phyloP scores from a whole-genome alignment of 306 rosid genomes.

The Purshia tridentata region DNA sequence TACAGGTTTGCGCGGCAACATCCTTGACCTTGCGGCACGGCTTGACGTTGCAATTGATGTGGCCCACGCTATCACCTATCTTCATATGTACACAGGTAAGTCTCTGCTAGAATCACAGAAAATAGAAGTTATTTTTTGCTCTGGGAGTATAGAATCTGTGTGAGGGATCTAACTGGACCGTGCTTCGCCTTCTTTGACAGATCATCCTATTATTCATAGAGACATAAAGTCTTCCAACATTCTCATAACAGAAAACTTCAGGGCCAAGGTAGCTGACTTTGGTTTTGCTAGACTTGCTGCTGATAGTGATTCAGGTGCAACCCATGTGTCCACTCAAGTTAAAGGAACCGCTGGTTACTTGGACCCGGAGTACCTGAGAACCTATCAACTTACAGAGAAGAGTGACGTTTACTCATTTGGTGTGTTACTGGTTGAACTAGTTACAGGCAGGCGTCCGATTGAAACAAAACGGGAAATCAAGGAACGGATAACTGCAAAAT shows the following conservation, averaged over 20 bases:
- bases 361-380: slow-evolving; percentile 95
- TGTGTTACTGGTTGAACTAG: slow-evolving; percentile 82
- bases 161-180: slow-evolving; percentile 24
- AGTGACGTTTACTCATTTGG: slow-evolving; percentile 99
- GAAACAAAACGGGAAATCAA: slow-evolving; percentile 75
- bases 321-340: slow-evolving; percentile 92
- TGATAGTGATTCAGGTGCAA: slow-evolving; percentile 81
- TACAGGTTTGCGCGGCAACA: slow-evolving; percentile 64
- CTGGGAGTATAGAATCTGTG: slow-evolving; percentile 5
- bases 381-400: slow-evolving; percentile 90
- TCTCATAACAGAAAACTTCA: slow-evolving; percentile 68
- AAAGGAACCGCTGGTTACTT: slow-evolving; percentile 99
- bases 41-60: slow-evolving; percentile 92
- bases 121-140: not conserved
- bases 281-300: slow-evolving; percentile 93
- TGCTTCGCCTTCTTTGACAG: slow-evolving; percentile 39
- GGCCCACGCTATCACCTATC: slow-evolving; percentile 95
- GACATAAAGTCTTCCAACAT: slow-evolving; percentile 96
- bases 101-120: slow-evolving; percentile 1
- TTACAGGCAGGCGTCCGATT: slow-evolving; percentile 95
- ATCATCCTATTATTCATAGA: slow-evolving; percentile 93
- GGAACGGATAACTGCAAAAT: slow-evolving; percentile 77
- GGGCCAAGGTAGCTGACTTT: slow-evolving; percentile 97
- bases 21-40: slow-evolving; percentile 72
- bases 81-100: slow-evolving; percentile 88